phyloP scores from a whole-genome alignment of 2,329 filamentous ascomycete species.

The Trichoderma simmonsii region DNA sequence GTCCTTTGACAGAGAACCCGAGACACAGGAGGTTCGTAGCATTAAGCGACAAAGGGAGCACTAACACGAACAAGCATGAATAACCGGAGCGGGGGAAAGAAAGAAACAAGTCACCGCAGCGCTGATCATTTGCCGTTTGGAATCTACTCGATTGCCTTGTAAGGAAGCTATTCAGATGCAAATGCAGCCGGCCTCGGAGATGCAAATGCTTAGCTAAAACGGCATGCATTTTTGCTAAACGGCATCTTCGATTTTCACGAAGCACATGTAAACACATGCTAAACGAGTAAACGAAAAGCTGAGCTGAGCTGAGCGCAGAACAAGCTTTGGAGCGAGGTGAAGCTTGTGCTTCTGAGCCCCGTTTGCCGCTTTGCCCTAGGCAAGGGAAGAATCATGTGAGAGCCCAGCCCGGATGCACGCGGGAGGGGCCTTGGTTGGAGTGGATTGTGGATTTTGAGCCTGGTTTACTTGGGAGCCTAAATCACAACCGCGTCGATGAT shows the following conservation, averaged over 20 bases:
- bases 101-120: not conserved
- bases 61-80: not conserved
- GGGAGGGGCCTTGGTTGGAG: not conserved
- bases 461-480: not conserved
- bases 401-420: slow-evolving; percentile 4
- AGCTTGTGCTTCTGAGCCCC: not conserved
- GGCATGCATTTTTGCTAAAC: not conserved
- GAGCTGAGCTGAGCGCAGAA: not conserved
- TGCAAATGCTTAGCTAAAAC: not conserved
- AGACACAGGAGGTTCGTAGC: not conserved
- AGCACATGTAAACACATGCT: not conserved
- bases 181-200: slow-evolving; percentile 1
- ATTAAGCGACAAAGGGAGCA: not conserved
- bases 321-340: slow-evolving; percentile 4
- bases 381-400: slow-evolving; percentile 7
- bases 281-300: not conserved
- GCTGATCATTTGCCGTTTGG: slow-evolving; percentile 11
- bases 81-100: slow-evolving; percentile 8
- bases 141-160: not conserved
- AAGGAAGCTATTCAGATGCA: not conserved
- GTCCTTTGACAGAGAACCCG: not conserved
- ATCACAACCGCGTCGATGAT: not conserved
- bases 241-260: not conserved
- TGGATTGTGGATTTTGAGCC: not conserved
- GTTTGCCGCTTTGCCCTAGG: not conserved